These are phyloP conservation scores for Fusarium illudens DNA, from an alignment of 2,329 filamentous ascomycete species.

Conservation along the genomic window DNA sequence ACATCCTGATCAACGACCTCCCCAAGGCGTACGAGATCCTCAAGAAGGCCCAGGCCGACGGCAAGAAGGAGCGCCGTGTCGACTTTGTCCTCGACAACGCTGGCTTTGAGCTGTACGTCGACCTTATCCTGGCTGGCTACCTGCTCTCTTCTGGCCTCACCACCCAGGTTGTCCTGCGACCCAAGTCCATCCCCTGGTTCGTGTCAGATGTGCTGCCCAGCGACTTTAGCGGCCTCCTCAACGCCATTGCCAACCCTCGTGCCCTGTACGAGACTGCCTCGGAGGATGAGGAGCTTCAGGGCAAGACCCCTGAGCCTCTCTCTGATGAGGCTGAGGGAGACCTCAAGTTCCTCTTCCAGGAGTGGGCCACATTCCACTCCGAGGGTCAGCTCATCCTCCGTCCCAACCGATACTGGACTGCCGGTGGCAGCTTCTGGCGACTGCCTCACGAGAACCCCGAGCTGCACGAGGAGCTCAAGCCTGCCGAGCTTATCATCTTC, in stretches of 20 bases:
- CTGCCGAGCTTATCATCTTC: slow-evolving; percentile 89
- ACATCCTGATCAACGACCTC: slow-evolving; percentile 91
- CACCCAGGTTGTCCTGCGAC: slow-evolving; percentile 86
- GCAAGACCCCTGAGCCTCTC: slow-evolving; percentile 67
- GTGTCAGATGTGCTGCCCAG: slow-evolving; percentile 91
- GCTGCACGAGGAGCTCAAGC: slow-evolving; percentile 79
- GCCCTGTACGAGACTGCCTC: slow-evolving; percentile 79
- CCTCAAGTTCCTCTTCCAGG: slow-evolving; percentile 79
- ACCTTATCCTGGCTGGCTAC: slow-evolving; percentile 91
- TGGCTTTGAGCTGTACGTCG: slow-evolving; percentile 96
- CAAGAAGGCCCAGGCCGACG: slow-evolving; percentile 68
- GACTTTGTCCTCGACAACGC: slow-evolving; percentile 98
- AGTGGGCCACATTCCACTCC: slow-evolving; percentile 81
- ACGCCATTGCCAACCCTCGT: slow-evolving; percentile 79
- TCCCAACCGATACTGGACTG: slow-evolving; percentile 92
- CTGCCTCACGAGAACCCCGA: slow-evolving; percentile 73
- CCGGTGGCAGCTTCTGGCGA: slow-evolving; percentile 87
- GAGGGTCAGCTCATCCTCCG: slow-evolving; percentile 86
- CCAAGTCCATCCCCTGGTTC: slow-evolving; percentile 97
- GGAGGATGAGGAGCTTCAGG: slow-evolving; percentile 69
- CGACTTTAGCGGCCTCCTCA: slow-evolving; percentile 86
- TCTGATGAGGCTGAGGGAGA: slow-evolving; percentile 72
- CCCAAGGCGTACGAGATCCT: slow-evolving; percentile 74
- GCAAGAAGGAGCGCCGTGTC: slow-evolving; percentile 76
- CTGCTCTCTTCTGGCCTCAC: slow-evolving; percentile 85